Percentiles rank a stretch among this genome's conserved stretches.
Conservation (phyloP, 169 alveolate species). For the Plasmodium knowlesi region DNA sequence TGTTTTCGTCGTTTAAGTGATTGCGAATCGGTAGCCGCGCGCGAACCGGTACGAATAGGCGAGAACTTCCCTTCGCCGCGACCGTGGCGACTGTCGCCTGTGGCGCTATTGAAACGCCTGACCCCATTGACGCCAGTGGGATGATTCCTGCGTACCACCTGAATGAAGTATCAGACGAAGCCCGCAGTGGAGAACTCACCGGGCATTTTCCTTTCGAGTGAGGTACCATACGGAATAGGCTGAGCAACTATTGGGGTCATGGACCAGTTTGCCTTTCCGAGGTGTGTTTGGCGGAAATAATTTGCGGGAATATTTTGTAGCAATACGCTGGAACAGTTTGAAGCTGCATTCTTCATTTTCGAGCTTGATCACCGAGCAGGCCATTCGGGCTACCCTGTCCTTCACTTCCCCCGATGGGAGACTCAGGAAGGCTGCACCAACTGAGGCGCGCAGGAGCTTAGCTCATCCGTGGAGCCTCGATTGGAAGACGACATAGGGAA, state of each 20-base stretch:
- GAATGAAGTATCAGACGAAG: background rate
- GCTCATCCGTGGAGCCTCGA: background rate
- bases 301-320: background rate
- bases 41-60: background rate
- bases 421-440: background rate
- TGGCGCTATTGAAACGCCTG: background rate
- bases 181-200: background rate
- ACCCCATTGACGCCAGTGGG: background rate
- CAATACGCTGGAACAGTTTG: background rate
- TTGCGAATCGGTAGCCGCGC: background rate
- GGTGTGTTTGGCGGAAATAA: background rate
- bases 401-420: background rate
- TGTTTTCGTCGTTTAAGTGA: background rate
- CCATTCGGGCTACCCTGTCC: background rate
- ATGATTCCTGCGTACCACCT: background rate
- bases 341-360: background rate
- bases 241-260: background rate
- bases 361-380: background rate
- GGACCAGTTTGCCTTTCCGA: background rate
- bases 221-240: background rate
- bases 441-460: background rate
- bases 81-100: background rate
- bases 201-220: background rate
- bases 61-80: background rate
- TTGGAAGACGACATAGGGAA: background rate